phyloP scores from a whole-genome alignment of 1,284 basidiomycete species.

The Laetiporus sulphureus region DNA sequence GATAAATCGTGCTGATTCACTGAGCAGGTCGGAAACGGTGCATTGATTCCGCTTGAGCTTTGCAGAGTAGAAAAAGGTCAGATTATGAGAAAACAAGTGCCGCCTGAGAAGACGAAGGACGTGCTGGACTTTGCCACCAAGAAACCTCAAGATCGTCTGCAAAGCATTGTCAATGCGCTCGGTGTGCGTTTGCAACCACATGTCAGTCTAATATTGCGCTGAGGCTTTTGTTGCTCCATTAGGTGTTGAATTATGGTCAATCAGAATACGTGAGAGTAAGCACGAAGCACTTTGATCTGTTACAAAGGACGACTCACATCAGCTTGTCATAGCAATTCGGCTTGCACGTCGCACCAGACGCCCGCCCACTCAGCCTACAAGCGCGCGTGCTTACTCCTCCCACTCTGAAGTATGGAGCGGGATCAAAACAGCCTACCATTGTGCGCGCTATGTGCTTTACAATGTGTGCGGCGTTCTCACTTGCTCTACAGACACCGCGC shows the following conservation, averaged over 20 bases:
- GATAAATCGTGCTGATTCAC: too few relatives aligned
- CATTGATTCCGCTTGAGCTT: constrained; percentile 61
- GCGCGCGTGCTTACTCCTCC: constrained; percentile 61
- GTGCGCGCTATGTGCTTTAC: constrained; percentile 28
- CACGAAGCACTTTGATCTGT: constrained; percentile 8
- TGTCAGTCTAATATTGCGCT: neutral
- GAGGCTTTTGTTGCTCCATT: neutral
- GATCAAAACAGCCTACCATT: constrained; percentile 43
- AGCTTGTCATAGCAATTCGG: constrained; percentile 41
- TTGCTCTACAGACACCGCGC: constrained; percentile 37
- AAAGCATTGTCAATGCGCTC: constrained; percentile 51
- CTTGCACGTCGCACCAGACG: constrained; percentile 43
- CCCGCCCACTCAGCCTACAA: constrained; percentile 42
- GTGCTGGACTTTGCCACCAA: constrained; percentile 71
- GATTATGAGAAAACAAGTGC: constrained; percentile 68
- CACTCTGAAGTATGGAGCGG: constrained; percentile 50
- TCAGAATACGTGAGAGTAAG: constrained; percentile 58
- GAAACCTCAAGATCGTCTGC: constrained; percentile 51
- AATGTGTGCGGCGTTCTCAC: neutral
- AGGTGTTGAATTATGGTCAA: constrained; percentile 65
- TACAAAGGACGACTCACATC: neutral
- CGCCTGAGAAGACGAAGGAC: constrained; percentile 56
- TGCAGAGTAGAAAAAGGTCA: constrained; percentile 63
- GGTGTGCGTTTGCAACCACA: constrained; percentile 29
- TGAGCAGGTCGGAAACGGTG: constrained; percentile 54